Evolutionary conservation across 768 basidiomycete genomes (phyloP).

Genomic region (Xanthoconium purpureum): DNA sequence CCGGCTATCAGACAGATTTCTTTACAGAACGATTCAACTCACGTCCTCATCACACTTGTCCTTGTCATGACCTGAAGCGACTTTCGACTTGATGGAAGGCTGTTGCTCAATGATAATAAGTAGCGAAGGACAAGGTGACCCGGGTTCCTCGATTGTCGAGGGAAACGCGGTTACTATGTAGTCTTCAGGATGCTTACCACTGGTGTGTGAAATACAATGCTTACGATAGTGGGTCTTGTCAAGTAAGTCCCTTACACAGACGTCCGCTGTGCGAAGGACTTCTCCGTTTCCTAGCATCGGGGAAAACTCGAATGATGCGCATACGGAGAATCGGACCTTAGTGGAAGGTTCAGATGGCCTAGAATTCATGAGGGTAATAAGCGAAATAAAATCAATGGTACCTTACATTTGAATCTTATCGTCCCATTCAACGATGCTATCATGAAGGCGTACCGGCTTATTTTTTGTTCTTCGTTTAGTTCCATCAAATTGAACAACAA

Average conservation of each 20-base stretch:
- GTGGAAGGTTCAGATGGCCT: background rate
- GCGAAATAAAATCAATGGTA: background rate
- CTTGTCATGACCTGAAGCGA: background rate
- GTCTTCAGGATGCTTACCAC: background rate
- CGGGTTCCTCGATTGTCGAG: background rate
- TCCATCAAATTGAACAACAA: background rate
- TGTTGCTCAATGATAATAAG: background rate
- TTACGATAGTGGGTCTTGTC: background rate
- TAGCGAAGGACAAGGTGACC: background rate
- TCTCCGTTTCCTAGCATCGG: slow-evolving; percentile 3
- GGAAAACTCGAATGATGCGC: slow-evolving; percentile 2
- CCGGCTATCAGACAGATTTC: too few relatives aligned
- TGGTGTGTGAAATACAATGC: background rate
- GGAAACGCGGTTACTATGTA: background rate
- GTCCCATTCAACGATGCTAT: background rate
- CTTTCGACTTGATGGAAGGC: too few relatives aligned
- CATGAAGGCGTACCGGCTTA: background rate
- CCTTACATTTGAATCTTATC: background rate
- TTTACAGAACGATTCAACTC: too few relatives aligned
- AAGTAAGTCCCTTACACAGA: background rate
- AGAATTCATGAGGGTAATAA: background rate
- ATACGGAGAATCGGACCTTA: background rate
- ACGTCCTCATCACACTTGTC: background rate
- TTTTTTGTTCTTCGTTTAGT: background rate
- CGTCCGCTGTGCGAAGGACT: background rate